Evolutionary conservation across 768 basidiomycete species (phyloP).

Genomic region (Russula ochroleuca): DNA sequence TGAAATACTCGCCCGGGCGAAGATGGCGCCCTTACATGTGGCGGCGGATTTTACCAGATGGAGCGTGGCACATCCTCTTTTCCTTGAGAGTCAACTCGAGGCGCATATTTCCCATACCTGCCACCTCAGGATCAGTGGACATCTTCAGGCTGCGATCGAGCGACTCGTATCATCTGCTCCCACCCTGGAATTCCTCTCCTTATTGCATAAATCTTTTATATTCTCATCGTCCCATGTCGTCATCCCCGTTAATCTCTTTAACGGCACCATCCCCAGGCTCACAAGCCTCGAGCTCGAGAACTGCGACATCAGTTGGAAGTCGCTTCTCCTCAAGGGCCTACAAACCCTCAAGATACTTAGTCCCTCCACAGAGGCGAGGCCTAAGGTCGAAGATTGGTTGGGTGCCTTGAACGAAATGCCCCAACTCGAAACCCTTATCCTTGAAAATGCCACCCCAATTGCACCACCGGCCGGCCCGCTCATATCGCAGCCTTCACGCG

Average conservation of each 20-base stretch:
- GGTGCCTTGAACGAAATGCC: slow-evolving; percentile 15
- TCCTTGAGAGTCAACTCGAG: background rate
- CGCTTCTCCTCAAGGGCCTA: slow-evolving; percentile 12
- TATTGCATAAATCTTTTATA: too few species aligned
- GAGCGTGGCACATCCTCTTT: background rate
- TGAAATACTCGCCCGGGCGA: slow-evolving; percentile 16
- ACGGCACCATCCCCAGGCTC: background rate
- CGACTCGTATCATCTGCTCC: too few species aligned
- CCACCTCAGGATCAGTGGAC: background rate
- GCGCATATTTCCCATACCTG: slow-evolving; percentile 2
- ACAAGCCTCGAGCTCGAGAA: background rate
- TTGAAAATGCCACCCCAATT: slow-evolving; percentile 3
- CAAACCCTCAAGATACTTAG: background rate
- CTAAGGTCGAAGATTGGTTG: slow-evolving; percentile 11
- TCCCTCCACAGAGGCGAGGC: background rate
- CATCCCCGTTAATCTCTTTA: background rate
- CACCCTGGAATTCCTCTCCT: too few species aligned
- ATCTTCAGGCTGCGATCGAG: too few species aligned
- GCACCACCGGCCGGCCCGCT: too few species aligned
- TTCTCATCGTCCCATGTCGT: too few species aligned
- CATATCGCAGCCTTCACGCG: background rate
- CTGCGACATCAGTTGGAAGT: background rate
- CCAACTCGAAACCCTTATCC: slow-evolving; percentile 9
- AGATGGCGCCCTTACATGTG: slow-evolving; percentile 10
- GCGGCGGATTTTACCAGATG: background rate